A percentile compares a stretch with the other conserved stretches of the same genome.
Evolutionary conservation across 805 yeast genomes (phyloP).

Genomic region (Kregervanrija fluxuum): DNA sequence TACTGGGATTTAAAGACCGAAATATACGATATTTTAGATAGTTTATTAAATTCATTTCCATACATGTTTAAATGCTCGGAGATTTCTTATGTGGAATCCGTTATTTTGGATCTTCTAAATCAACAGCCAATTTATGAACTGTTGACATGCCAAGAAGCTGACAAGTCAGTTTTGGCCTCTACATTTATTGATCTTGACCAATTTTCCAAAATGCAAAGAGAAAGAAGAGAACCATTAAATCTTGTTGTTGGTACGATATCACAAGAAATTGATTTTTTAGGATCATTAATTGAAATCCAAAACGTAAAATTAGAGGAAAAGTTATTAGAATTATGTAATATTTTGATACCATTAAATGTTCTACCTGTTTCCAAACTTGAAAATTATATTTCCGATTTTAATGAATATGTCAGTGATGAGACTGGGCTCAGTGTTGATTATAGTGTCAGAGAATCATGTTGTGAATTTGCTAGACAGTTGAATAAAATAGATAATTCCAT

Average conservation of each 20-base stretch:
- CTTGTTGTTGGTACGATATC: constrained; percentile 18
- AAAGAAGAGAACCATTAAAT: constrained; percentile 16
- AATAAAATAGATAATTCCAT: constrained; percentile 32
- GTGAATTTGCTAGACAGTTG: constrained; percentile 48
- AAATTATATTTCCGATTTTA: constrained; percentile 55
- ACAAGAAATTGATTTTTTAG: constrained; percentile 26
- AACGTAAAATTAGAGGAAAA: constrained; percentile 10
- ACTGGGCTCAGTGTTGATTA: constrained; percentile 56
- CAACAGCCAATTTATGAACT: constrained; percentile 16
- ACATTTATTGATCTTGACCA: constrained; percentile 16
- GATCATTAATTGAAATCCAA: constrained; percentile 19
- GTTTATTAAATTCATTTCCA: constrained; percentile 20
- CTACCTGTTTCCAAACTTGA: constrained; percentile 37
- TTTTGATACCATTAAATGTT: constrained; percentile 32
- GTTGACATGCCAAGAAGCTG: not conserved
- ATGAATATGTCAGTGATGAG: constrained; percentile 64
- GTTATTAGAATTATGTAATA: constrained; percentile 16
- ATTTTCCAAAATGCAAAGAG: constrained; percentile 17
- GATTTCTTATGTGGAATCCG: constrained; percentile 8
- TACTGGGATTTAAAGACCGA: constrained; percentile 22
- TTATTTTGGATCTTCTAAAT: constrained; percentile 15
- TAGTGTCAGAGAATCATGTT: constrained; percentile 53
- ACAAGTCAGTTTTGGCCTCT: not conserved
- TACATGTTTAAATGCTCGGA: constrained; percentile 11
- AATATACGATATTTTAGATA: constrained; percentile 22